Conservation (phyloP, 2,329 filamentous ascomycete species). For the Lecanoromycetidae sp. region DNA sequence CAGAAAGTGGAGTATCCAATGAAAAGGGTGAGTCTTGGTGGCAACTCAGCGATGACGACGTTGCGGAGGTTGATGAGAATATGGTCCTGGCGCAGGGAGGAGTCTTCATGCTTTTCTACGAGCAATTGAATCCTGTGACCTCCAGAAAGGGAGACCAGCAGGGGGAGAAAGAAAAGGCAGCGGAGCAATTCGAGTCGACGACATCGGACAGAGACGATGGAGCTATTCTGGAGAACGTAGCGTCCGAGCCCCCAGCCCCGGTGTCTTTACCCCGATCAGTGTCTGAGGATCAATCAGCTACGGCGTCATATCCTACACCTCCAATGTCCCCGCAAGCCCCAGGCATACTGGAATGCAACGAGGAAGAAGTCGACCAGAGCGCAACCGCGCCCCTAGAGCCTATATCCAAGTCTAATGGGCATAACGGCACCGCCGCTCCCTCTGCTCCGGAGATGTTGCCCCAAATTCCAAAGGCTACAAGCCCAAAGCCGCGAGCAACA, state of each 20-base stretch:
- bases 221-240: not conserved
- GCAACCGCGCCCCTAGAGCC: not conserved
- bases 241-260: not conserved
- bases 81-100: constrained; percentile 63
- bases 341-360: not conserved
- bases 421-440: not conserved
- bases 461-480: not conserved
- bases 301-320: constrained; percentile 1
- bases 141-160: not conserved
- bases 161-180: not conserved
- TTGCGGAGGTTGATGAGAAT: constrained; percentile 60
- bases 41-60: constrained; percentile 79
- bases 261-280: not conserved
- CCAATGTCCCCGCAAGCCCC: not conserved
- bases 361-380: not conserved
- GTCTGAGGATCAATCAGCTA: not conserved
- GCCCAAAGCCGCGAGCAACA: not conserved
- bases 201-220: not conserved
- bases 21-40: constrained; percentile 57
- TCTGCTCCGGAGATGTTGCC: not conserved
- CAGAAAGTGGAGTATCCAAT: constrained; percentile 26
- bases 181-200: not conserved
- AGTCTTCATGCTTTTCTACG: constrained; percentile 97
- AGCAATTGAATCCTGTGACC: constrained; percentile 28
- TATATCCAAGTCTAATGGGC: not conserved